These are phyloP conservation scores for Reticulascus tulasneorum DNA, from an alignment of 2,329 filamentous ascomycete species.

Conservation along the genomic window DNA sequence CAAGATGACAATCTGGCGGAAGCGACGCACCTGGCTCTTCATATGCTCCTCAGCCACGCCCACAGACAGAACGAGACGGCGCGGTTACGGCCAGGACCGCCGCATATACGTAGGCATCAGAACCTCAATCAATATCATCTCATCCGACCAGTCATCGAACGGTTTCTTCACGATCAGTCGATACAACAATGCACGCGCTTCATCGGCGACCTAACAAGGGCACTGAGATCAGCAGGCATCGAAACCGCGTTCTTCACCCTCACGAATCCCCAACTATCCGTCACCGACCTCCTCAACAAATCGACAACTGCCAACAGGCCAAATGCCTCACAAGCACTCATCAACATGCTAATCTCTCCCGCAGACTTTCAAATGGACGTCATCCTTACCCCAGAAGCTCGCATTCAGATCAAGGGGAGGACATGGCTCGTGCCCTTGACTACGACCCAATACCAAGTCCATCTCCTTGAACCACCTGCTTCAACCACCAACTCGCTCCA, in stretches of 20 bases:
- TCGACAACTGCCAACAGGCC: constrained; percentile 29
- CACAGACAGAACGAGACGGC: constrained; percentile 72
- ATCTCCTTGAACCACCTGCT: constrained; percentile 23
- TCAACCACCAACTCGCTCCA: constrained; percentile 27
- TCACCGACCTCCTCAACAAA: constrained; percentile 21
- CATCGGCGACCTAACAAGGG: constrained; percentile 37
- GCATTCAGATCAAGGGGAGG: constrained; percentile 39
- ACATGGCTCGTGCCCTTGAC: constrained; percentile 40
- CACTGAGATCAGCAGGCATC: constrained; percentile 44
- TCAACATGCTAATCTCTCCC: constrained; percentile 38
- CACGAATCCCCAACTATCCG: constrained; percentile 29
- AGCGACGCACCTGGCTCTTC: constrained; percentile 61
- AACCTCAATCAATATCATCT: constrained; percentile 46
- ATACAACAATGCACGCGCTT: constrained; percentile 34
- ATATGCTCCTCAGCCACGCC: constrained; percentile 72
- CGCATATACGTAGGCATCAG: constrained; percentile 33
- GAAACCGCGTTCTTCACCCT: constrained; percentile 37
- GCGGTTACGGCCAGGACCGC: constrained; percentile 55
- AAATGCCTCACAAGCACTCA: constrained; percentile 39
- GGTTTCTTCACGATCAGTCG: constrained; percentile 39
- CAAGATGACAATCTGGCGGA: constrained; percentile 55
- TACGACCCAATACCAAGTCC: constrained; percentile 40
- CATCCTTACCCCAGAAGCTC: constrained; percentile 37
- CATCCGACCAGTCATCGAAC: constrained; percentile 48
- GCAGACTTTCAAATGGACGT: constrained; percentile 40